A percentile compares a stretch with the other conserved stretches of the same genome.
Conservation (phyloP, 257 asterid species). For the Haberlea rhodopensis region DNA sequence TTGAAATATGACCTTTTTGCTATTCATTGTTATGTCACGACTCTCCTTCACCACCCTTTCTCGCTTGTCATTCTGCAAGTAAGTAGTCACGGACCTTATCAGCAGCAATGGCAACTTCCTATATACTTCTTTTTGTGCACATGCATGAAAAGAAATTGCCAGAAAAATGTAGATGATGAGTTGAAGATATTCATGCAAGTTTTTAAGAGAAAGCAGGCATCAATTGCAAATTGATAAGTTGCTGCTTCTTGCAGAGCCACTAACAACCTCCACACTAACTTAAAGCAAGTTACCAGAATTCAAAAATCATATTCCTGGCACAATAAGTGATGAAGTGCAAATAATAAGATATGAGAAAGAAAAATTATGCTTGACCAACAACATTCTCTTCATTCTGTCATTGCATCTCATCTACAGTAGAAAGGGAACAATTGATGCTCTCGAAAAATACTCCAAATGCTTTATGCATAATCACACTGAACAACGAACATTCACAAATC, state of each 20-base stretch:
- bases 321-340: neutral
- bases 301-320: no score
- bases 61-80: slow-evolving; percentile 75
- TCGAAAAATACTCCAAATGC: neutral
- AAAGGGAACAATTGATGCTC: neutral
- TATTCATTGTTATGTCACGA: slow-evolving; percentile 85
- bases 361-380: no score
- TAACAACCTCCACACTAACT: no score
- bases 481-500: no score
- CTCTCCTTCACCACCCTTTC: slow-evolving; percentile 95
- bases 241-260: neutral
- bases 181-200: neutral
- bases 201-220: neutral
- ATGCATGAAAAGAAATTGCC: neutral
- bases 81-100: neutral
- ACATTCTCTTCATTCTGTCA: no score
- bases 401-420: neutral
- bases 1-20: slow-evolving; percentile 94
- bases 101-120: neutral
- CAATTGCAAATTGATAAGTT: neutral
- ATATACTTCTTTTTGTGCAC: neutral
- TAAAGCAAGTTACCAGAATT: no score
- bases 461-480: neutral
- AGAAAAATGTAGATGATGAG: neutral
- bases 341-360: no score